Percentiles rank a stretch among this genome's conserved stretches.
phyloP scores from a whole-genome alignment of 148 eudicot species.

The Pharnaceum exiguum region DNA sequence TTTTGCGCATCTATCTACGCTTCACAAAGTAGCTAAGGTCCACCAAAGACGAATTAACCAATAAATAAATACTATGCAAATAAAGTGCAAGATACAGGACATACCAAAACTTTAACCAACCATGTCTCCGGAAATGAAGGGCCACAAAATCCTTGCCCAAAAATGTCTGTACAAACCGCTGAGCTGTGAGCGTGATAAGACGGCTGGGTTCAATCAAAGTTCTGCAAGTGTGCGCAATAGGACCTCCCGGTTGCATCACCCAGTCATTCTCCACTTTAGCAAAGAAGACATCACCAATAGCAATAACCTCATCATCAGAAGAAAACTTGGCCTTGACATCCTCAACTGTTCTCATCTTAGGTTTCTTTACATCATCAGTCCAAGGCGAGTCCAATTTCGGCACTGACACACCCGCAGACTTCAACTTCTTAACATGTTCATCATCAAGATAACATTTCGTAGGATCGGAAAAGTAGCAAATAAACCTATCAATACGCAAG shows the following conservation, averaged over 20 bases:
- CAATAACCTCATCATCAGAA: slow-evolving; percentile 71
- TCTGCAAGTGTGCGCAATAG: slow-evolving; percentile 82
- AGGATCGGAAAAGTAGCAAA: slow-evolving; percentile 78
- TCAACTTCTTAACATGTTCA: slow-evolving; percentile 78
- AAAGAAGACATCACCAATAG: slow-evolving; percentile 92
- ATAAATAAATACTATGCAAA: neutral
- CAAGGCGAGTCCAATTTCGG: slow-evolving; percentile 80
- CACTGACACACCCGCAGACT: slow-evolving; percentile 65
- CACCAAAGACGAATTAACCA: neutral
- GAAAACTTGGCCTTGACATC: slow-evolving; percentile 65
- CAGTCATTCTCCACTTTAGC: slow-evolving; percentile 83
- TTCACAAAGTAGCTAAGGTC: no score
- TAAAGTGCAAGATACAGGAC: slow-evolving; percentile 3
- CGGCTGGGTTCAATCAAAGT: slow-evolving; percentile 90
- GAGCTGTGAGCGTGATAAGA: slow-evolving; percentile 83
- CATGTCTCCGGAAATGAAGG: slow-evolving; percentile 95
- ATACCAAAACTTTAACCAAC: slow-evolving; percentile 96
- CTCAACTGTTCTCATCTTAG: slow-evolving; percentile 53
- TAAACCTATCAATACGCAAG: slow-evolving; percentile 63
- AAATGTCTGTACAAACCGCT: slow-evolving; percentile 91
- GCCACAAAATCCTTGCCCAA: slow-evolving; percentile 78
- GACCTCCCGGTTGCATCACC: slow-evolving; percentile 98
- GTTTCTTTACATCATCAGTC: slow-evolving; percentile 88
- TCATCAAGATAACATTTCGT: slow-evolving; percentile 72
- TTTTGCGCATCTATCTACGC: no score